These are phyloP conservation scores for Podospora pseudocomata DNA, from an alignment of 495 filamentous ascomycete genomes.

Conservation along the genomic window DNA sequence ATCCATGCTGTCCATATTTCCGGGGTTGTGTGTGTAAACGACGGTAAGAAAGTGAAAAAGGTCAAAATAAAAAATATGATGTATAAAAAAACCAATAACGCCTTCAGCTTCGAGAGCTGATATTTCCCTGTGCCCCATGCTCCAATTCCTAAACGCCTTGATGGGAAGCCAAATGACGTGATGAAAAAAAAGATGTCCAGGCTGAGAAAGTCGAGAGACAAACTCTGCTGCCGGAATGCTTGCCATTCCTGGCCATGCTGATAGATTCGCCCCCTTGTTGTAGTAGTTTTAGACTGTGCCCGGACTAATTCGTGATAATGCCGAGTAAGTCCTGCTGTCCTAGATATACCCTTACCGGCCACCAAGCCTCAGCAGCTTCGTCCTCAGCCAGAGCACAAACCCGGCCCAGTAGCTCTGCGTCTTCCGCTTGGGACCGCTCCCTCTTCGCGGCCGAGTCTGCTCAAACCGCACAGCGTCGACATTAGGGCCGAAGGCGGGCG, in stretches of 20 bases:
- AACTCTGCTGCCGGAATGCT: not conserved
- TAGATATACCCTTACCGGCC: conserved; percentile 19
- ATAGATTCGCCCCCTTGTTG: not conserved
- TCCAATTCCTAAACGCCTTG: not conserved
- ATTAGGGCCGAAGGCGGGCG: conserved; percentile 23
- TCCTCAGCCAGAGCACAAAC: conserved; percentile 54
- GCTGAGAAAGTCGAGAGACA: not conserved
- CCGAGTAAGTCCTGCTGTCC: not conserved
- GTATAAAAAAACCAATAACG: not conserved
- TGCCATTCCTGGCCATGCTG: not conserved
- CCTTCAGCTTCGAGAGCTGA: not conserved
- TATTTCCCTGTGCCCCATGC: not conserved
- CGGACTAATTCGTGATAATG: not conserved
- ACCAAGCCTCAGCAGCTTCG: conserved; percentile 44
- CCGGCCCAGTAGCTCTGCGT: conserved; percentile 52
- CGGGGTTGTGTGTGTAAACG: conserved; percentile 1
- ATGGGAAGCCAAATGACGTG: not conserved
- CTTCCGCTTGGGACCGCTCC: conserved; percentile 48
- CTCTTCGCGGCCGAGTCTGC: conserved; percentile 30
- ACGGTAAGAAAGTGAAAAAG: conserved; percentile 9
- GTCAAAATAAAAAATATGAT: not conserved
- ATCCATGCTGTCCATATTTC: not conserved
- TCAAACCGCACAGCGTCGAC: conserved; percentile 36
- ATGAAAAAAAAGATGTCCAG: not conserved
- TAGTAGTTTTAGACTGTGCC: not conserved